A percentile compares a stretch with the other conserved stretches of the same genome.
Conservation (phyloP, 441 rosid species). For the Croton setiger region DNA sequence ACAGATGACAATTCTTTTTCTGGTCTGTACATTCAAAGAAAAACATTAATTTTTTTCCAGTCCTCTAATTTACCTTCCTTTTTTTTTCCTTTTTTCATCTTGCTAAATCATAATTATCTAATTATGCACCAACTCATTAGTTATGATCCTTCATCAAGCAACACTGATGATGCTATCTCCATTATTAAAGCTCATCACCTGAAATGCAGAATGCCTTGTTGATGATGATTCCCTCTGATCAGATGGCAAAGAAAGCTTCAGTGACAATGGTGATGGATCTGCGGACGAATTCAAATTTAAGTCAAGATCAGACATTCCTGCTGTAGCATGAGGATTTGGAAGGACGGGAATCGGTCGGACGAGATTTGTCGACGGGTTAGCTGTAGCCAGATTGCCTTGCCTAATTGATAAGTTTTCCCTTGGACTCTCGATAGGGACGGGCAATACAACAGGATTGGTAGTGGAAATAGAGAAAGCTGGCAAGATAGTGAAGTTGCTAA, state of each 20-base stretch:
- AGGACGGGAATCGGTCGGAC: slow-evolving; percentile 32
- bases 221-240: slow-evolving; percentile 40
- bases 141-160: slow-evolving; percentile 40
- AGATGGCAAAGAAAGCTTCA: slow-evolving; percentile 42
- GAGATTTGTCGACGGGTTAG: slow-evolving; percentile 21
- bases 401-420: slow-evolving; percentile 27
- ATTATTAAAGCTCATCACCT: slow-evolving; percentile 40
- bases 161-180: slow-evolving; percentile 66
- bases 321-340: slow-evolving; percentile 25
- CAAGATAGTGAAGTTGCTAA: slow-evolving; percentile 28
- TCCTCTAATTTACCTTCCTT: slow-evolving; percentile 29
- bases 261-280: slow-evolving; percentile 42
- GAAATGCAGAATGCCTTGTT: slow-evolving; percentile 46
- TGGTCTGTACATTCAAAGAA: slow-evolving; percentile 41
- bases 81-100: slow-evolving; percentile 5
- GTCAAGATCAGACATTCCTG: slow-evolving; percentile 38
- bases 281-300: slow-evolving; percentile 31
- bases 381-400: slow-evolving; percentile 21
- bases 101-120: slow-evolving; percentile 21
- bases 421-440: slow-evolving; percentile 36
- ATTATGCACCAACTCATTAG: slow-evolving; percentile 22
- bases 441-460: slow-evolving; percentile 25
- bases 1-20: slow-evolving; percentile 16
- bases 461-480: slow-evolving; percentile 28
- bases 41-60: slow-evolving; percentile 21